These are phyloP conservation scores for Vitis riparia DNA, from an alignment of 164 flowering plant species.

Conservation along the genomic window DNA sequence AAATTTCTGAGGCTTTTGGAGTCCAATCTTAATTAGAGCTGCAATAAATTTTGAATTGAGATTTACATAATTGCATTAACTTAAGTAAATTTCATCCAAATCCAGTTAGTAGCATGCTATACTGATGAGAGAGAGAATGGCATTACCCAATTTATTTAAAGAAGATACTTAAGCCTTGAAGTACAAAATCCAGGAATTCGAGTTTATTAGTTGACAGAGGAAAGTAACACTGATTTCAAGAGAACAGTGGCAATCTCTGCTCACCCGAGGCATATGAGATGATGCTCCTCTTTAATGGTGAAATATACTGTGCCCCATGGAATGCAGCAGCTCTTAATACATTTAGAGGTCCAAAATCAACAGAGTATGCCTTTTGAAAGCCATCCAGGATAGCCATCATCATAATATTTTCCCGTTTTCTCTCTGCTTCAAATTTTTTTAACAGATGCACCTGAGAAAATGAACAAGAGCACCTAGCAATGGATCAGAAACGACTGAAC, in stretches of 20 bases:
- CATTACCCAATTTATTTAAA: too few relatives aligned
- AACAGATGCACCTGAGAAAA: constrained; percentile 60
- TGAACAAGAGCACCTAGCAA: not conserved
- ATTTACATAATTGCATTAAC: too few relatives aligned
- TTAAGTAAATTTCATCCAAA: too few relatives aligned
- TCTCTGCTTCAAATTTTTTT: constrained; percentile 75
- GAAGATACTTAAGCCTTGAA: too few relatives aligned
- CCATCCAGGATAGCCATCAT: constrained; percentile 93
- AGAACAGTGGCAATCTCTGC: constrained; percentile 60
- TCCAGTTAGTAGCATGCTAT: too few relatives aligned
- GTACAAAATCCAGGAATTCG: too few relatives aligned
- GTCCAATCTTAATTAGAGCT: too few relatives aligned
- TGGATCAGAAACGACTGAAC: too few relatives aligned
- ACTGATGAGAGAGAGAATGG: too few relatives aligned
- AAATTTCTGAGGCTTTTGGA: too few relatives aligned
- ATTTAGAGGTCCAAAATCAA: constrained; percentile 86
- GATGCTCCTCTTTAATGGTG: constrained; percentile 77
- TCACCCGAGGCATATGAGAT: constrained; percentile 89
- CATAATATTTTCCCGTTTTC: constrained; percentile 66
- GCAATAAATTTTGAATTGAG: too few relatives aligned
- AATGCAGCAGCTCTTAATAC: constrained; percentile 80
- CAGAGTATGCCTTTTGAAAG: constrained; percentile 87
- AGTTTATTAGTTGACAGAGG: too few relatives aligned
- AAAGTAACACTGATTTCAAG: constrained; percentile 20
- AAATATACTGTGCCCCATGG: constrained; percentile 64